Conservation (phyloP, 176 grass and related monocot species). For the Zea mays region Zm-B73-REFERENCE-NAM-5.0 NC_050096.1:242415501-242416000, state of each 20-base stretch:
- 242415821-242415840: background rate
- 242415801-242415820: background rate
- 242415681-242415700: too few species aligned
- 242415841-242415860: background rate
- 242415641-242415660: too few species aligned
- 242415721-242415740: too few species aligned
- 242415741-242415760: background rate
- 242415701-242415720: too few species aligned
- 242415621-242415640: too few species aligned
- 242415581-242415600: too few species aligned
- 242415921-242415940: background rate
- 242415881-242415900: slow-evolving; percentile 9
- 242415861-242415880: background rate
- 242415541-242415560: background rate
- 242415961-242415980: background rate
- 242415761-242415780: background rate
- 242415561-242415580: too few species aligned
- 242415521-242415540: background rate
- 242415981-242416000: background rate
- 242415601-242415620: too few species aligned
- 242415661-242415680: too few species aligned
- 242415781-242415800: slow-evolving; percentile 2
- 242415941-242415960: background rate
- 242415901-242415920: background rate
- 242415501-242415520: background rate